Evolutionary conservation across 257 asterid genomes (phyloP), one percentile per base, ranked within the genome.

Genomic region (Verbascum thapsus): DNA sequence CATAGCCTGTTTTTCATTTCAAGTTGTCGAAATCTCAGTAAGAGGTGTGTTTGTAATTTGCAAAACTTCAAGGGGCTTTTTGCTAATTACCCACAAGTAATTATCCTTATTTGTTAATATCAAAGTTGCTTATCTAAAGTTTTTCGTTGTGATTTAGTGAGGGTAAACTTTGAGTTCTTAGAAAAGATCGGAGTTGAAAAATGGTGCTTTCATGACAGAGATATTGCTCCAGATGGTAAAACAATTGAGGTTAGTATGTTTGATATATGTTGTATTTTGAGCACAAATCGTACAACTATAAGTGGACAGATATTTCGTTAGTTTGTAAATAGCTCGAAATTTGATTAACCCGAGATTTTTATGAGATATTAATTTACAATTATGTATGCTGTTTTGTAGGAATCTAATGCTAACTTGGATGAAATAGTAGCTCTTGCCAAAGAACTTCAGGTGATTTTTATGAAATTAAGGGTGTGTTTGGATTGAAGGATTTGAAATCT

Each of bases 131-230:
- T 48, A 55, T 52, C n/a, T 51, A 20, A 26, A 11, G 45, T 61
- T 56, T 64, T 15, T 63, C 58, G 35, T 71, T 75, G 15, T 76
- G 58, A 37, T 76, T 47, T 83, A 94, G 99, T 94, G 98, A 90
- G 89, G 74, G 96, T 95, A 5, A 94, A 90, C 81, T 94, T 94
- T 72, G 99, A 94, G 81, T 88, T 94, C 59, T 45, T 94, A 17
- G 87, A 90, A 39, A 94, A 90, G 95, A 83, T 94, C 75, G 99
- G 99, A 35, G 89, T 94, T 47, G 88, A 90, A 6, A 40, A 23
- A 66, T 94, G 98, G 98, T 94, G 99, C 78, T 94, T 94, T 72
- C 99, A 94, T 32, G 99, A 94, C 51, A 76, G 91, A 70, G 99
- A 94, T 53, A 94, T 94, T 74, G 89, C 99, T 53, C 99, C 99